A percentile compares a stretch with the other conserved stretches of the same genome.
Evolutionary conservation across 164 flowering plant genomes (phyloP).

Genomic region (Nelumbo lutea): DNA sequence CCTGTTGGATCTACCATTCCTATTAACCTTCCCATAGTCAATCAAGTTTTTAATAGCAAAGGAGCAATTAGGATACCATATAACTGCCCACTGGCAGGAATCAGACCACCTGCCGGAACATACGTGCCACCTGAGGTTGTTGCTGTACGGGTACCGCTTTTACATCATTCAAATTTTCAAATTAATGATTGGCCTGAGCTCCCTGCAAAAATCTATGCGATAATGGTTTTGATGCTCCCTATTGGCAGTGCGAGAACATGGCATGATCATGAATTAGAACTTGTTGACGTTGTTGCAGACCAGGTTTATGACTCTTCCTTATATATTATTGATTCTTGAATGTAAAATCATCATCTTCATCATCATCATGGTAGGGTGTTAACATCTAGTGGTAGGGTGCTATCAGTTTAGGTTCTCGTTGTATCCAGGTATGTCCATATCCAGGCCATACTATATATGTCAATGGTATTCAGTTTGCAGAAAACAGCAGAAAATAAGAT

Average conservation of each 20-base stretch:
- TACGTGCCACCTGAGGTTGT: conserved; percentile 58
- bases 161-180: conserved; percentile 60
- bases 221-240: conserved; percentile 70
- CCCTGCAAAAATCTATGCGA: conserved; percentile 54
- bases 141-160: conserved; percentile 70
- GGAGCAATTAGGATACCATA: conserved; percentile 49
- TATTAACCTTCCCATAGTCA: conserved; percentile 47
- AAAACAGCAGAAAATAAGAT: too few relatives aligned
- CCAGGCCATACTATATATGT: too few relatives aligned
- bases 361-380: too few relatives aligned
- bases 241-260: conserved; percentile 53
- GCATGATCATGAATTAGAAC: conserved; percentile 72
- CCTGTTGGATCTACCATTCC: conserved; percentile 47
- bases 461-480: too few relatives aligned
- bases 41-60: conserved; percentile 49
- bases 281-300: conserved; percentile 80
- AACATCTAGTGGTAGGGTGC: too few relatives aligned
- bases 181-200: conserved; percentile 58
- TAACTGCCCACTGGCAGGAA: conserved; percentile 53
- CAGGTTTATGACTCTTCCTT: conserved; percentile 38
- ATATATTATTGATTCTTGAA: too few relatives aligned
- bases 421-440: too few relatives aligned
- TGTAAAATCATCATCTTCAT: too few relatives aligned
- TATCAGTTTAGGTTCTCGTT: too few relatives aligned
- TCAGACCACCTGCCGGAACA: conserved; percentile 41